Base-by-base conservation (phyloP, 768 basidiomycete species). In the Saitozyma podzolica region DNA sequence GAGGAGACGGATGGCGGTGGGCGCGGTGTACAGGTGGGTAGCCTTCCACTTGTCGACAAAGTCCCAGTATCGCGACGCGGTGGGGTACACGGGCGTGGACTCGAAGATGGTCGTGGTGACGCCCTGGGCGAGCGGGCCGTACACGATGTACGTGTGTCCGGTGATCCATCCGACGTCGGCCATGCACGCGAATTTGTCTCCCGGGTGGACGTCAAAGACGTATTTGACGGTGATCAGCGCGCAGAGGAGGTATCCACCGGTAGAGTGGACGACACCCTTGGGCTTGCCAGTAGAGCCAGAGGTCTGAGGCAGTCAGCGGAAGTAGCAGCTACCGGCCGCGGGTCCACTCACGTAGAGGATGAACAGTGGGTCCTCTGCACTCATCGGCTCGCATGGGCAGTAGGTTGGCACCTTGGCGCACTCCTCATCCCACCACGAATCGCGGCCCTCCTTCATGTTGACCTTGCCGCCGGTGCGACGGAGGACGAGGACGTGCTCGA, bases 91-190 rank as follows among this genome's bases (percentile, higher is more conserved):
- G 14, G 95, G 96, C 3, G 96, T 98, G 40, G 89, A 90, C 81
- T 99, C 95, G 81, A 97, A 99, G 60, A 97, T 89, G 65, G 81
- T 82, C 16, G 80, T 82, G 41, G 81, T 81, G 56, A 81, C 80
- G 62, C 81, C 81, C 68, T 81, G 69, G 50, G 56, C 62, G 56
- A 97, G 88, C 3, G 95, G 95, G 13, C 95, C 95, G 80, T 97
- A 97, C 68, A 97, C 85, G 75, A 98, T 97, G 82, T 97, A 90
- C 81, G 90, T 90, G 81, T 96, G 92, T 16, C 94, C 94, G 3
- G 95, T 98, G 82, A 98, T 95, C 95, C 95, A 98, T 72, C 95
- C 95, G 56, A 99, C 85, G 76, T 99, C 95, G 61, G 95, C 95
- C 94, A 97, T 93, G 83, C 95, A 98, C 1, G 88, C 96, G 79